Conservation (phyloP, 306 rosid genomes). For the Cucumis sativus region DNA sequence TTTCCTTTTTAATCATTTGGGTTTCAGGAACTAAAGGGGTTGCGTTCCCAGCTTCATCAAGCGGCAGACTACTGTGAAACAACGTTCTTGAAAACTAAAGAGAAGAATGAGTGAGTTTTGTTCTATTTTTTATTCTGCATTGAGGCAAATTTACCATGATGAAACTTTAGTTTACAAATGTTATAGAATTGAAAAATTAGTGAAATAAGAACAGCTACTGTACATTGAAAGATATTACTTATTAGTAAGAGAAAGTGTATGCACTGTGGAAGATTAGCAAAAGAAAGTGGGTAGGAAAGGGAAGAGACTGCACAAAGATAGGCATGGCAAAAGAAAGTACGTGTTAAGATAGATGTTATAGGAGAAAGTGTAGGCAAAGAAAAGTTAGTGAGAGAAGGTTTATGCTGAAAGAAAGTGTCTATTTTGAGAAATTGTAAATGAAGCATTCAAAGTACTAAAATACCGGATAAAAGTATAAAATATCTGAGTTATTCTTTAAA, state of each 20-base stretch:
- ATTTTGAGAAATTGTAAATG: background rate
- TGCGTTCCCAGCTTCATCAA: conserved; percentile 69
- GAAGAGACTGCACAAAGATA: background rate
- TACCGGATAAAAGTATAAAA: background rate
- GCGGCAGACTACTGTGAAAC: conserved; percentile 88
- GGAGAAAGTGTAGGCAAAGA: background rate
- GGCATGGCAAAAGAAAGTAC: background rate
- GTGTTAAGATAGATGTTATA: background rate
- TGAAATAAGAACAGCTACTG: background rate
- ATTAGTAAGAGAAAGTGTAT: background rate
- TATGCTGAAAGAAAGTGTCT: background rate
- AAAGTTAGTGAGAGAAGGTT: background rate
- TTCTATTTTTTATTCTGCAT: background rate
- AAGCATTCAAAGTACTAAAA: background rate
- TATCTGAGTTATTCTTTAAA: background rate
- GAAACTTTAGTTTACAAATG: background rate
- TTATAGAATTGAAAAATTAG: background rate
- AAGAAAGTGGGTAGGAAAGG: background rate
- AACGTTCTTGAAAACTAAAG: conserved; percentile 48
- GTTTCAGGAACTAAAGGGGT: conserved; percentile 52
- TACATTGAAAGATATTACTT: background rate
- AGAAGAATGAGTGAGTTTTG: conserved; percentile 51
- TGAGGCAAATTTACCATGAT: background rate
- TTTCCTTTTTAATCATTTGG: background rate
- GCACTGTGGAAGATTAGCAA: background rate